A percentile compares a stretch with the other conserved stretches of the same genome.
phyloP scores from a whole-genome alignment of 768 basidiomycete species.

The Dacryopinax primogenitus region DNA sequence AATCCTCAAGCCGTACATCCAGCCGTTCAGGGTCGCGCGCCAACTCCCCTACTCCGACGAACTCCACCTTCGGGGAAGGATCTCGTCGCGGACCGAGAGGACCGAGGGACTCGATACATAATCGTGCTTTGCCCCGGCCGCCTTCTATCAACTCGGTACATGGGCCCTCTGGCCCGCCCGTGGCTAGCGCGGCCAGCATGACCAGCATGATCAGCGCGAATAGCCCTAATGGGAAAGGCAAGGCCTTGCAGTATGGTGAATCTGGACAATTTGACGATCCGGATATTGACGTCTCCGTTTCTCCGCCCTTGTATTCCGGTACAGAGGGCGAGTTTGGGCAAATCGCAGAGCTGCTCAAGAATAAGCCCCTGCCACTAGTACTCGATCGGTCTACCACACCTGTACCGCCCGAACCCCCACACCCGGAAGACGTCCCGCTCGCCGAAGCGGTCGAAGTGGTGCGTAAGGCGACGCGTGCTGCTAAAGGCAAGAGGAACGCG shows the following conservation, averaged over 20 bases:
- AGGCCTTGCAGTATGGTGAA: neutral
- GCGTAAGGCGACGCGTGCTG: neutral
- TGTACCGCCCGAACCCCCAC: neutral
- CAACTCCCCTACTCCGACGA: neutral
- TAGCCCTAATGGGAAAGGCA: neutral
- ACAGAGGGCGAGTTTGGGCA: neutral
- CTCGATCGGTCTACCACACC: neutral
- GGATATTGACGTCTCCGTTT: neutral
- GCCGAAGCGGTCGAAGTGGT: slow-evolving; percentile 1
- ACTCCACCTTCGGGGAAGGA: neutral
- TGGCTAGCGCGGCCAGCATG: no score
- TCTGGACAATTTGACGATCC: neutral
- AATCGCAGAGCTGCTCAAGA: neutral
- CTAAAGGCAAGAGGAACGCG: neutral
- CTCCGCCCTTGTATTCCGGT: neutral
- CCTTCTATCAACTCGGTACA: neutral
- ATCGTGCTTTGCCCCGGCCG: neutral
- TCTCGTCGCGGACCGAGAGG: neutral
- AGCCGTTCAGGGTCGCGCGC: neutral
- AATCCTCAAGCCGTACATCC: neutral
- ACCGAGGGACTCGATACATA: neutral
- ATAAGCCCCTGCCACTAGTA: neutral
- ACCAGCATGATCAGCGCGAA: neutral
- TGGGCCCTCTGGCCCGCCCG: no score
- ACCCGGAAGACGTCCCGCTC: neutral